Evolutionary conservation across 2,329 filamentous ascomycete species (phyloP).

Genomic region (Colletotrichum trifolii): DNA sequence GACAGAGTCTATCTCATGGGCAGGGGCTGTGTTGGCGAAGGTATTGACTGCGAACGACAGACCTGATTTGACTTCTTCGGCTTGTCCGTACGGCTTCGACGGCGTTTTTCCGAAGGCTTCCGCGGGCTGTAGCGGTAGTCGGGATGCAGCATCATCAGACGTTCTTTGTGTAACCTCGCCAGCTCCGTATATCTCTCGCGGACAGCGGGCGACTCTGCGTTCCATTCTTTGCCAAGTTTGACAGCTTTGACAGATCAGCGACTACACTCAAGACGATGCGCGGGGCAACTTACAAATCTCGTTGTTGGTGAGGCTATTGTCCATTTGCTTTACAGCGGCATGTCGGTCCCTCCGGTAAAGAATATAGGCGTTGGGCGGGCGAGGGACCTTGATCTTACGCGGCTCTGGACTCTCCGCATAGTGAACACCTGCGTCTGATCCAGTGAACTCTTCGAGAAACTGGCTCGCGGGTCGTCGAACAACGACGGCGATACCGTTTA

Average conservation of each 20-base stretch:
- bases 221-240: conserved; percentile 44
- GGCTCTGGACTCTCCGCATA: conserved; percentile 19
- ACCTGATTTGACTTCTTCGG: conserved; percentile 10
- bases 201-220: conserved; percentile 40
- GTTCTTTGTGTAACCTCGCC: conserved; percentile 40
- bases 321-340: conserved; percentile 38
- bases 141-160: conserved; percentile 46
- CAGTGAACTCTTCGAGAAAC: conserved; percentile 10
- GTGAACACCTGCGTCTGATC: not conserved
- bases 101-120: conserved; percentile 42
- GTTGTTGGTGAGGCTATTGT: conserved; percentile 42
- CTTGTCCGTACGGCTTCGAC: conserved; percentile 19
- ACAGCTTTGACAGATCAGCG: conserved; percentile 39
- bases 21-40: not conserved
- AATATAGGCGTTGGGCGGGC: conserved; percentile 48
- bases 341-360: conserved; percentile 46
- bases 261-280: too few relatives aligned
- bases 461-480: conserved; percentile 22
- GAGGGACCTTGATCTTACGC: conserved; percentile 39
- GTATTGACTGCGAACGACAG: not conserved
- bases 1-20: not conserved
- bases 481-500: conserved; percentile 27
- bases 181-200: conserved; percentile 29
- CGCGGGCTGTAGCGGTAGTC: conserved; percentile 54
- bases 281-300: conserved; percentile 44